Base-by-base conservation (phyloP, 768 basidiomycete species). In the Crucibulum laeve region DNA sequence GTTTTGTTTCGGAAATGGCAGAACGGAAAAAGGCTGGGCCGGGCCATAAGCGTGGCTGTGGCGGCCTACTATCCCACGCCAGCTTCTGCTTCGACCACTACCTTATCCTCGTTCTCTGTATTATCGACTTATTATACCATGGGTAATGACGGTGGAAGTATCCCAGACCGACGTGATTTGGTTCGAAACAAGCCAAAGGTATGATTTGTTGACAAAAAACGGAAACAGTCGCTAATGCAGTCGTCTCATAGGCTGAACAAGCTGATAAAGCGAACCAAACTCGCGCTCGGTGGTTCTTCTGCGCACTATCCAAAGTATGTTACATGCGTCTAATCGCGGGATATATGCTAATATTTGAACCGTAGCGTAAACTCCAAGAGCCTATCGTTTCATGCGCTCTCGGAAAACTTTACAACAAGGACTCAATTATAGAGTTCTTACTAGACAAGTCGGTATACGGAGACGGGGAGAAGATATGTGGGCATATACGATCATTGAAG, bases 341-440 rank as follows among this genome's bases (percentile, higher is more conserved):
- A n/a, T 17, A 15, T 18, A 22, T 7, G 5, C n/a, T 5, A 44
- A 11, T 40, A 8, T 38, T 15, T 30, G 19, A 2, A 15, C 2
- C 15, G 26, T 56, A 94, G 91, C 77, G 79, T 42, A 84, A 82
- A n/a, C 73, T 98, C 1, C 82, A 84, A 55, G 83, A 90, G 46
- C 96, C 96, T 0, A 71, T 97, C 4, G 96, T 97, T 0, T 84
- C 93, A 0, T 95, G 92, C 64, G 83, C 83, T 0, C 74, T 97
- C 0, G 96, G 96, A 8, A 95, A 94, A 61, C 70, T 99, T 0
- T 98, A 97, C 61, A 99, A 97, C 66, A 96, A 95, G 58, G 95
- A 95, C 53, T 80, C 94, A 1, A 71, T 99, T 21, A 77, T 99
- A 30, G 91, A 96, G 61, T 95, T 84, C 63, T 72, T 97, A 24